Evolutionary conservation across 2,329 filamentous ascomycete species (phyloP).

Genomic region (Stemphylium vesicarium): DNA sequence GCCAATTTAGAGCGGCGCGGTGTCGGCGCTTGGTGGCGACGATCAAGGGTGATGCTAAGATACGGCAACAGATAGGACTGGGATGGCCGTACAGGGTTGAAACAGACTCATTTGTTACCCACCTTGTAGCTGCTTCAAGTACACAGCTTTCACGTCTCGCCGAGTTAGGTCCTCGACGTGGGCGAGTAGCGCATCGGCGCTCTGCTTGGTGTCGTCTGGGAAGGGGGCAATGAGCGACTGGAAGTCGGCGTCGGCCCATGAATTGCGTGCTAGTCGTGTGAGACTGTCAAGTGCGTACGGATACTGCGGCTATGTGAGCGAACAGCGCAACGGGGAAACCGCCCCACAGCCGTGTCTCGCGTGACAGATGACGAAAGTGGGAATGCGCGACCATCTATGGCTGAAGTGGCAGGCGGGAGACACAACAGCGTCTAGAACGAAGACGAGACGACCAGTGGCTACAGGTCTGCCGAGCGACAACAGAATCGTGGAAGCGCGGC

Average conservation of each 20-base stretch:
- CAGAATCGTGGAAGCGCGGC: slow-evolving; percentile 26
- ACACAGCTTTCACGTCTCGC: slow-evolving; percentile 75
- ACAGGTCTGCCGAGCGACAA: slow-evolving; percentile 26
- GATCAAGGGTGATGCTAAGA: slow-evolving; percentile 17
- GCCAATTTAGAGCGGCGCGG: slow-evolving; percentile 27
- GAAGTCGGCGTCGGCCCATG: slow-evolving; percentile 73
- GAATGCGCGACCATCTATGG: slow-evolving; percentile 24
- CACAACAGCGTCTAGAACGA: slow-evolving; percentile 18
- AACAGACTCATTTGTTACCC: slow-evolving; percentile 24
- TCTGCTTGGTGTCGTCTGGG: slow-evolving; percentile 66
- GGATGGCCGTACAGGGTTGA: slow-evolving; percentile 15
- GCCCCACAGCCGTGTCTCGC: slow-evolving; percentile 27
- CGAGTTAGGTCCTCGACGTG: slow-evolving; percentile 75
- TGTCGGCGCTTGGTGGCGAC: slow-evolving; percentile 24
- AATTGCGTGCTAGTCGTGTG: slow-evolving; percentile 65
- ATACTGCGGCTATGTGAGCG: slow-evolving; percentile 63
- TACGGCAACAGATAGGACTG: slow-evolving; percentile 6
- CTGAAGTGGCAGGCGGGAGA: slow-evolving; percentile 24
- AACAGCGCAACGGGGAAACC: slow-evolving; percentile 21
- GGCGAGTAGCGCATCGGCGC: slow-evolving; percentile 65
- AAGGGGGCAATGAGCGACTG: slow-evolving; percentile 73
- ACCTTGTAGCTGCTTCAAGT: slow-evolving; percentile 77
- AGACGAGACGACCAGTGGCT: slow-evolving; percentile 35
- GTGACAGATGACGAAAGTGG: slow-evolving; percentile 37
- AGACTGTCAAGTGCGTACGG: slow-evolving; percentile 76